These are phyloP conservation scores for Amanita exitialis DNA, from an alignment of 768 basidiomycete genomes.

Conservation along the genomic window DNA sequence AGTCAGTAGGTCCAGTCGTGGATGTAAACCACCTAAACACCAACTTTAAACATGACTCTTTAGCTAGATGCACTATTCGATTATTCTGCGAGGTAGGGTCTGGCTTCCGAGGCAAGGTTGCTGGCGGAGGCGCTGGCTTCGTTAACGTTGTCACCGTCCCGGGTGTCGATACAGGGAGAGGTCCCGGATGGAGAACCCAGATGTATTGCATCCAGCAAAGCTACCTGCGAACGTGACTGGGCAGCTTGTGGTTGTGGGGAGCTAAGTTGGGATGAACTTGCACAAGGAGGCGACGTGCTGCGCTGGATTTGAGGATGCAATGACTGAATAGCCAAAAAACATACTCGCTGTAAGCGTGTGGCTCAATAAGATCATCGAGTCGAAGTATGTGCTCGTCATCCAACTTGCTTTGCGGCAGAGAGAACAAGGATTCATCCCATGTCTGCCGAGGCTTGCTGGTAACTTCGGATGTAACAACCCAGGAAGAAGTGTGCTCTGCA, in stretches of 20 bases:
- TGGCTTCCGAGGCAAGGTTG: slow-evolving; percentile 43
- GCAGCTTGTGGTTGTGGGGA: slow-evolving; percentile 13
- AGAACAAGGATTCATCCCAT: slow-evolving; percentile 35
- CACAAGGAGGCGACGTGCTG: slow-evolving; percentile 26
- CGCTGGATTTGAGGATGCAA: slow-evolving; percentile 10
- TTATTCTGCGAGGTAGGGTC: slow-evolving; percentile 40
- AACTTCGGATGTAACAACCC: slow-evolving; percentile 43
- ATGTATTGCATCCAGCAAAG: slow-evolving; percentile 12
- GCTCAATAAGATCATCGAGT: slow-evolving; percentile 66
- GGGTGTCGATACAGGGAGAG: slow-evolving; percentile 22
- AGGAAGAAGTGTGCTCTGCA: slow-evolving; percentile 39
- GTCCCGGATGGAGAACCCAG: slow-evolving; percentile 14
- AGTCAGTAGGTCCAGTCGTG: slow-evolving; percentile 8
- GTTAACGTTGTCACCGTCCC: slow-evolving; percentile 37
- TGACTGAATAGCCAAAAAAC: slow-evolving; percentile 17
- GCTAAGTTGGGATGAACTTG: slow-evolving; percentile 17
- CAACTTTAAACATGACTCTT: slow-evolving; percentile 70
- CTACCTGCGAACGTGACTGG: slow-evolving; percentile 8
- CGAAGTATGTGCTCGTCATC: slow-evolving; percentile 50
- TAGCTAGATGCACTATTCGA: slow-evolving; percentile 60
- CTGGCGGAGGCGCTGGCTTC: slow-evolving; percentile 61
- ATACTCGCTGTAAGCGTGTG: slow-evolving; percentile 69
- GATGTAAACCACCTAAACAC: slow-evolving; percentile 15
- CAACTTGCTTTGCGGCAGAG: slow-evolving; percentile 30
- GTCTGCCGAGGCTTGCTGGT: slow-evolving; percentile 27